phyloP scores from a whole-genome alignment of 148 eudicot species.

The Agrostemma githago region DNA sequence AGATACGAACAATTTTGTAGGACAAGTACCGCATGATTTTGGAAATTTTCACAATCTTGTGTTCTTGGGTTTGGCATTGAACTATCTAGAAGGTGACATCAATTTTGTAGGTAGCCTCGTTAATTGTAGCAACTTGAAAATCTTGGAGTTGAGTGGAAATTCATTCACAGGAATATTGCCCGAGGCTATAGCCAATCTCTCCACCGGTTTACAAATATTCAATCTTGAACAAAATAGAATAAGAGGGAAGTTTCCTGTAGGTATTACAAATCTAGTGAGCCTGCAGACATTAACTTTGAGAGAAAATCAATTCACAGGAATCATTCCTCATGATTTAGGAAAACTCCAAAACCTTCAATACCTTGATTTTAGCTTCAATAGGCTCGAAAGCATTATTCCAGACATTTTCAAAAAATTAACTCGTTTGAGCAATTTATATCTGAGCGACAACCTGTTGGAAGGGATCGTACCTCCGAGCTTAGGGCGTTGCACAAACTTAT shows the following conservation, averaged over 20 bases:
- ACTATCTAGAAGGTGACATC: slow-evolving; percentile 24
- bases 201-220: neutral
- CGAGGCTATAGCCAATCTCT: slow-evolving; percentile 14
- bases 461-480: slow-evolving; percentile 31
- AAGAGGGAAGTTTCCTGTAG: slow-evolving; percentile 19
- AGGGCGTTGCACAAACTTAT: slow-evolving; percentile 26
- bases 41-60: slow-evolving; percentile 1
- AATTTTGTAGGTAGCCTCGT: slow-evolving; percentile 20
- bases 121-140: slow-evolving; percentile 24
- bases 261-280: slow-evolving; percentile 23
- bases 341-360: neutral
- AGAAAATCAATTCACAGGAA: slow-evolving; percentile 17
- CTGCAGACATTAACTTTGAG: neutral
- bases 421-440: neutral
- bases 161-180: slow-evolving; percentile 24
- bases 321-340: slow-evolving; percentile 26
- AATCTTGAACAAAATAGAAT: neutral
- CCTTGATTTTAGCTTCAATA: neutral
- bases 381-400: slow-evolving; percentile 27
- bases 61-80: neutral
- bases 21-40: slow-evolving; percentile 14
- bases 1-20: slow-evolving; percentile 8
- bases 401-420: slow-evolving; percentile 29
- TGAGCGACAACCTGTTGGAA: slow-evolving; percentile 21
- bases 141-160: neutral